phyloP scores from a whole-genome alignment of 345 rosid genomes.

The Pelargonium nanum region DNA sequence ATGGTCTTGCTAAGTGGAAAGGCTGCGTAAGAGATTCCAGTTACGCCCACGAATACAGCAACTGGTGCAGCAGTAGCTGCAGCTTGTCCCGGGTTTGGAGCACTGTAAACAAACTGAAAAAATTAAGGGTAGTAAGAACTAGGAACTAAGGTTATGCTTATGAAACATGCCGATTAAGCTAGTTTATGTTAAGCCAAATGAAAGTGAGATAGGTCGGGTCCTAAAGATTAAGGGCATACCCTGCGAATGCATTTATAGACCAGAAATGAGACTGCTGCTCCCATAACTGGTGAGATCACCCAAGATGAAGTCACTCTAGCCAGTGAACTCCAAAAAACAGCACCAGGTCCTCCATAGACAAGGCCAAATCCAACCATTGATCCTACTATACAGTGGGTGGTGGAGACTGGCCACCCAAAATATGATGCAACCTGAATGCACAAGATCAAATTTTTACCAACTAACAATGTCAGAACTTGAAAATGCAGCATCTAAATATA shows the following conservation, averaged over 20 bases:
- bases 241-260: conserved; percentile 96
- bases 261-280: conserved; percentile 72
- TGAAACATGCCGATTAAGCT: background rate
- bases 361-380: conserved; percentile 98
- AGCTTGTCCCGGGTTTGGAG: conserved; percentile 87
- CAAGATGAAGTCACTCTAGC: conserved; percentile 88
- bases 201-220: no score
- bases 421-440: conserved; percentile 69
- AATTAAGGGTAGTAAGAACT: conserved; percentile 11
- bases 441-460: background rate
- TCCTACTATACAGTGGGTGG: conserved; percentile 94
- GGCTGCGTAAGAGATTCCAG: conserved; percentile 73
- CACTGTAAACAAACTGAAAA: conserved; percentile 82
- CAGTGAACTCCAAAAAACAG: conserved; percentile 92
- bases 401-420: conserved; percentile 94
- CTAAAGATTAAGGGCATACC: conserved; percentile 37
- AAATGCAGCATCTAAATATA: no score
- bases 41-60: conserved; percentile 68
- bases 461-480: no score
- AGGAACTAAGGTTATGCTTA: no score
- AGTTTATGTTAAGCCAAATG: no score
- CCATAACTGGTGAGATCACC: conserved; percentile 85
- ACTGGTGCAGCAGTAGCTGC: conserved; percentile 82
- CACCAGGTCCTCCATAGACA: conserved; percentile 83
- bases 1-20: conserved; percentile 64